Evolutionary conservation across 164 flowering plant genomes (phyloP).

Genomic region (Nymphaea thermarum): DNA sequence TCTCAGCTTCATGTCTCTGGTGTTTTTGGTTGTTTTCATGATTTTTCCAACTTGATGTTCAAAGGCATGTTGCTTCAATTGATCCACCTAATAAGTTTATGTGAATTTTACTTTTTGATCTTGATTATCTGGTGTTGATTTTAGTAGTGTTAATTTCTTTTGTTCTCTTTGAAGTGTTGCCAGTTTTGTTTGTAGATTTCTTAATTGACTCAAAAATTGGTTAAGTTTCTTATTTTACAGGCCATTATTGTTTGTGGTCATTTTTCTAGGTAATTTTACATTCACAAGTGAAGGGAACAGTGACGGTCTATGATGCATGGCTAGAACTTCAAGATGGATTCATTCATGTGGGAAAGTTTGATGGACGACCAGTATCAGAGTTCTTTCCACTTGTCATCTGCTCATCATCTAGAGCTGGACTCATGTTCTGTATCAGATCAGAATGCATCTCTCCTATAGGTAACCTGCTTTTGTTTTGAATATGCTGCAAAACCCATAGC

Average conservation of each 20-base stretch:
- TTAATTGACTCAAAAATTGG: background rate
- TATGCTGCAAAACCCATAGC: too few relatives aligned
- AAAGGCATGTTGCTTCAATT: too few relatives aligned
- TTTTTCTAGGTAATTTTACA: constrained; percentile 59
- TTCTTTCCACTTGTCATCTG: constrained; percentile 78
- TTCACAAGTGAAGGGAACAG: constrained; percentile 83
- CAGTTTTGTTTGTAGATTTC: background rate
- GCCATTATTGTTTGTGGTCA: background rate
- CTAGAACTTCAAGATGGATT: constrained; percentile 95
- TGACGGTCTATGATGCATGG: constrained; percentile 87
- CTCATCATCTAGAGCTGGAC: constrained; percentile 67
- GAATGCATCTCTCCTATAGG: constrained; percentile 33
- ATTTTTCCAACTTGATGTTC: too few relatives aligned
- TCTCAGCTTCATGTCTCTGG: too few relatives aligned
- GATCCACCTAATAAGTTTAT: too few relatives aligned
- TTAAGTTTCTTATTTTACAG: background rate
- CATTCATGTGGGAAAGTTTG: constrained; percentile 49
- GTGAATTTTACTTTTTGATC: too few relatives aligned
- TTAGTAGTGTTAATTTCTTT: background rate
- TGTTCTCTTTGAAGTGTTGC: background rate
- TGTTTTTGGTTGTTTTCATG: too few relatives aligned
- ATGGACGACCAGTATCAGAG: constrained; percentile 67
- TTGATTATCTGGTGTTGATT: too few relatives aligned
- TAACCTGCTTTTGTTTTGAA: constrained; percentile 12
- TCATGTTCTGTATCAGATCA: constrained; percentile 63